Percentiles rank a stretch among this genome's conserved stretches.
Evolutionary conservation across 129 eudicot species (phyloP).

Genomic region (Oenanthe sinensis): DNA sequence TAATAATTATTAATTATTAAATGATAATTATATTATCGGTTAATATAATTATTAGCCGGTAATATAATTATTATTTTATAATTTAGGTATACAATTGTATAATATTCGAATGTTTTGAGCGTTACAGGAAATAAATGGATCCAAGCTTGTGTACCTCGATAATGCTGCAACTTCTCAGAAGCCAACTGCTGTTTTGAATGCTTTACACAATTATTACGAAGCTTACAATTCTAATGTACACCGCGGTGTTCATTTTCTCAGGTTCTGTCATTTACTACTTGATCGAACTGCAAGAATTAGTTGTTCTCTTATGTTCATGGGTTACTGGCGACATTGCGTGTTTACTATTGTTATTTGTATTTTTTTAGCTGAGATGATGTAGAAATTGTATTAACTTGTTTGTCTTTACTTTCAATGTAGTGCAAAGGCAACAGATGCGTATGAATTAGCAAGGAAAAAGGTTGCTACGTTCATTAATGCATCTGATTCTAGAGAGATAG

Average conservation of each 20-base stretch:
- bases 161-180: slow-evolving; percentile 99
- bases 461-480: slow-evolving; percentile 90
- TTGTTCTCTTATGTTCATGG: background rate
- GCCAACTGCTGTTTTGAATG: slow-evolving; percentile 73
- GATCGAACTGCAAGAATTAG: background rate
- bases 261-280: slow-evolving; percentile 24
- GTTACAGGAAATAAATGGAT: slow-evolving; percentile 80
- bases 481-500: slow-evolving; percentile 64
- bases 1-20: no score
- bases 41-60: background rate
- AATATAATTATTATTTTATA: no score
- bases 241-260: slow-evolving; percentile 93
- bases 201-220: slow-evolving; percentile 67
- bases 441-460: slow-evolving; percentile 88
- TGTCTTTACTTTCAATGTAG: slow-evolving; percentile 21
- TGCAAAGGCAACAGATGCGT: slow-evolving; percentile 92
- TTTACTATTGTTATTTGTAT: background rate
- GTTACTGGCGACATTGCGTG: background rate
- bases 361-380: background rate
- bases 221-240: slow-evolving; percentile 89
- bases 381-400: slow-evolving; percentile 4
- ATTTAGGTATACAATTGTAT: no score
- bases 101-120: no score
- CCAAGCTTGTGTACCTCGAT: slow-evolving; percentile 84
- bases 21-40: no score